Evolutionary conservation across 805 yeast species (phyloP).

Genomic region (Schwanniomyces occidentalis): DNA sequence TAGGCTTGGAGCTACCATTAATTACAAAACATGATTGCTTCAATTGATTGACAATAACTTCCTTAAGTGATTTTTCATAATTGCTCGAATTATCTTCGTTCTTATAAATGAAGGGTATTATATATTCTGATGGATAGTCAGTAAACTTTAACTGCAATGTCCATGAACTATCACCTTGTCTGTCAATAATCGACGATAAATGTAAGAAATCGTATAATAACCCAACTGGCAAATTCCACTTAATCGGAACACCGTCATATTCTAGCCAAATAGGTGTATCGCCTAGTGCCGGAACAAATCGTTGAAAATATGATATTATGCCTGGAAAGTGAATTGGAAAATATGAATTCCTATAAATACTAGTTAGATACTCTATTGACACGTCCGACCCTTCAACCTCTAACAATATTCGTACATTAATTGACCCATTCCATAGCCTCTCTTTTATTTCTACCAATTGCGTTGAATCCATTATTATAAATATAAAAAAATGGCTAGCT

Average conservation of each 20-base stretch:
- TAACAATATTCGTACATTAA: slow-evolving; percentile 44
- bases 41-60: slow-evolving; percentile 71
- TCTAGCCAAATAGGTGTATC: slow-evolving; percentile 59
- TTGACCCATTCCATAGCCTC: slow-evolving; percentile 54
- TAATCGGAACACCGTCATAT: slow-evolving; percentile 59
- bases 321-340: slow-evolving; percentile 43
- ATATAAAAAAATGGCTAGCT: neutral
- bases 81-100: slow-evolving; percentile 12
- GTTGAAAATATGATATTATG: slow-evolving; percentile 40
- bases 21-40: slow-evolving; percentile 80
- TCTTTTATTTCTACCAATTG: slow-evolving; percentile 27
- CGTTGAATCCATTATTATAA: slow-evolving; percentile 1
- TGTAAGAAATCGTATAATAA: slow-evolving; percentile 56
- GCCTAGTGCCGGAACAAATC: slow-evolving; percentile 19
- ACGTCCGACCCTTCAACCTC: slow-evolving; percentile 17
- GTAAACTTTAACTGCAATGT: slow-evolving; percentile 28
- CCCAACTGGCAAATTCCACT: slow-evolving; percentile 81
- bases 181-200: slow-evolving; percentile 22
- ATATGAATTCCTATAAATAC: slow-evolving; percentile 49
- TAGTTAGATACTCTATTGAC: slow-evolving; percentile 17
- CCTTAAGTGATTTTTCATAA: slow-evolving; percentile 37
- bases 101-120: slow-evolving; percentile 29
- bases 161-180: slow-evolving; percentile 36
- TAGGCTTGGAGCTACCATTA: slow-evolving; percentile 73
- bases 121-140: slow-evolving; percentile 27